These are phyloP conservation scores for Ceratocystis alfenasii DNA, from an alignment of 2,329 filamentous ascomycete genomes.

Conservation along the genomic window DNA sequence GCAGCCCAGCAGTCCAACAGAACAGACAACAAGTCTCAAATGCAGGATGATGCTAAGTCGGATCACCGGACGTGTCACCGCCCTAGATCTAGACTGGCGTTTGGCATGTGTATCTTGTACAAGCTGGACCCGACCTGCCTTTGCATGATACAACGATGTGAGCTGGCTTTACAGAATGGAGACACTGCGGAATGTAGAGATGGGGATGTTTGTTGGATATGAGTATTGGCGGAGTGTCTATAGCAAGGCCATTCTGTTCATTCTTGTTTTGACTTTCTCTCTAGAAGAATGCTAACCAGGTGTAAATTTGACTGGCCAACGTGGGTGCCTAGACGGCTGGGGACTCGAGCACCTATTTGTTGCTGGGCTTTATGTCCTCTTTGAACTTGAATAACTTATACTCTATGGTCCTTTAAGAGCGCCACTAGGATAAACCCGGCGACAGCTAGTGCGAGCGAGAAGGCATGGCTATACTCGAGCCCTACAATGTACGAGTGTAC, in stretches of 20 bases:
- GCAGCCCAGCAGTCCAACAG: background rate
- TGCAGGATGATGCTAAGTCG: background rate
- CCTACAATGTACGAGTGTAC: conserved; percentile 30
- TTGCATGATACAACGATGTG: background rate
- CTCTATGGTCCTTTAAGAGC: conserved; percentile 26
- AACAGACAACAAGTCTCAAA: background rate
- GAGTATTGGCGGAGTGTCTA: background rate
- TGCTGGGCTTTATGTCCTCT: background rate
- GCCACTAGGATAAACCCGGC: conserved; percentile 26
- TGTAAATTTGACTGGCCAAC: background rate
- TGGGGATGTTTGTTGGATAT: too few species aligned
- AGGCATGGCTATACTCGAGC: conserved; percentile 29
- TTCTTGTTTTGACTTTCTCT: background rate
- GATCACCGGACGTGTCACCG: background rate
- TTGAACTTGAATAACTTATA: conserved; percentile 18
- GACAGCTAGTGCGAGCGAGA: conserved; percentile 28
- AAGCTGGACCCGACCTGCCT: background rate
- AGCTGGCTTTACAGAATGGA: background rate
- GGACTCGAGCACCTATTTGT: background rate
- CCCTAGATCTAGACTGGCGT: background rate
- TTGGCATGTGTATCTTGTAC: background rate
- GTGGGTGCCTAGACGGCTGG: background rate
- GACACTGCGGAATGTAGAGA: background rate
- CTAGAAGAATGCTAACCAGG: background rate
- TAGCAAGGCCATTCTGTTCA: background rate